Conservation (phyloP, 805 yeast species). For the Zygosaccharomyces kombuchaensis region DNA sequence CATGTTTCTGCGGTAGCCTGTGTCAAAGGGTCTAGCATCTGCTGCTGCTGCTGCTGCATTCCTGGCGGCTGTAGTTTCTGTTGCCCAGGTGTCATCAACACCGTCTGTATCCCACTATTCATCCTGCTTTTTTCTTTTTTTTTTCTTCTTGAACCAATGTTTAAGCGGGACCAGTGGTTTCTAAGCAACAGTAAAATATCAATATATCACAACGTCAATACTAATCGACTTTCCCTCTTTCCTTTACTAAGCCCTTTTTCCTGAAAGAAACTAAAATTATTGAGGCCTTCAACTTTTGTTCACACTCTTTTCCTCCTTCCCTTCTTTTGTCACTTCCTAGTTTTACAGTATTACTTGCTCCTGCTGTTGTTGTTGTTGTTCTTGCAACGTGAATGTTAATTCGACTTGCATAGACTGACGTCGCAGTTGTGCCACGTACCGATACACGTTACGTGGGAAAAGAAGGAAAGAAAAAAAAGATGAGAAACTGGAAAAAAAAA, state of each 20-base stretch:
- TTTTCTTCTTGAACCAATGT: not conserved
- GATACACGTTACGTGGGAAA: not conserved
- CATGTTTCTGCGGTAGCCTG: constrained; percentile 75
- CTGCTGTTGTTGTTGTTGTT: constrained; percentile 6
- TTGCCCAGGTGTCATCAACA: constrained; percentile 14
- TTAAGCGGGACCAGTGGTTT: not conserved
- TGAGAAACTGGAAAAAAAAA: not conserved
- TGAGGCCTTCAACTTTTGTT: not conserved
- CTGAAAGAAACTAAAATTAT: not conserved
- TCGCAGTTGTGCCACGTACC: constrained; percentile 1
- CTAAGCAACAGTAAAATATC: not conserved
- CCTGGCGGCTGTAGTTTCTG: constrained; percentile 12
- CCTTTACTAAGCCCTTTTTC: not conserved
- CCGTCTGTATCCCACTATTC: constrained; percentile 13
- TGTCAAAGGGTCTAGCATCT: constrained; percentile 36
- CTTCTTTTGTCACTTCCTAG: not conserved
- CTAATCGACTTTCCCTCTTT: not conserved
- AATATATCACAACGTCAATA: not conserved
- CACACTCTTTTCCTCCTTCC: not conserved
- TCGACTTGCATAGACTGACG: constrained; percentile 1
- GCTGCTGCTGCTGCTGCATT: constrained; percentile 14
- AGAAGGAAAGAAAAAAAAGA: not conserved
- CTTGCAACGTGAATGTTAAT: constrained; percentile 6
- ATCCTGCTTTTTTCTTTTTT: not conserved
- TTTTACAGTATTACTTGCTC: not conserved